phyloP scores from a whole-genome alignment of 2,329 filamentous ascomycete species.

The Gaeumannomyces tritici region DNA sequence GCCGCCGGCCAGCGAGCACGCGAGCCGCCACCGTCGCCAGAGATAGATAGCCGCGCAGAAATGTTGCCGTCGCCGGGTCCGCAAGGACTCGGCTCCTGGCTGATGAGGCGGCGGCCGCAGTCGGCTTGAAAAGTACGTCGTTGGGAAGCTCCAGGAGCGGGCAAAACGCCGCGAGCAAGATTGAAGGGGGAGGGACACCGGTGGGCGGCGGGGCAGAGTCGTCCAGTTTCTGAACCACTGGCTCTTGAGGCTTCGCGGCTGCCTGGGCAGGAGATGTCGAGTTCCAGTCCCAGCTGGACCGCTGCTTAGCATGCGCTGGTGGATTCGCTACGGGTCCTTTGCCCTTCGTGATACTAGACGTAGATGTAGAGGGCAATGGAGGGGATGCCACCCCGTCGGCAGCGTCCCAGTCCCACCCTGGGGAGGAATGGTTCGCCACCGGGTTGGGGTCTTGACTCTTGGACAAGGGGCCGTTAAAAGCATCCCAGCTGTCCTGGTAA shows the following conservation, averaged over 20 bases:
- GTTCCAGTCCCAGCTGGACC: constrained; percentile 40
- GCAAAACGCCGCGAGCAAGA: constrained; percentile 70
- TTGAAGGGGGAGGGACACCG: constrained; percentile 81
- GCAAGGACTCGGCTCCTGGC: constrained; percentile 55
- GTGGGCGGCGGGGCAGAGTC: constrained; percentile 53
- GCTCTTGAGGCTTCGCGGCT: neutral
- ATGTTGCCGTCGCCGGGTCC: constrained; percentile 50
- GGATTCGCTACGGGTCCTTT: constrained; percentile 1
- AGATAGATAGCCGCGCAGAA: constrained; percentile 54
- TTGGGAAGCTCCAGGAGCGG: constrained; percentile 58
- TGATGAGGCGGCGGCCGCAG: constrained; percentile 34
- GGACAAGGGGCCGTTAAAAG: constrained; percentile 36
- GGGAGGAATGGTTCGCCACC: neutral
- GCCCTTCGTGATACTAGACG: neutral
- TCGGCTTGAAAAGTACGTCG: constrained; percentile 53
- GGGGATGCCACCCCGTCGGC: constrained; percentile 4
- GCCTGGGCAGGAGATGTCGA: constrained; percentile 12
- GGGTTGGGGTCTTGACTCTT: constrained; percentile 4
- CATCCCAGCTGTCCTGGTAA: constrained; percentile 39
- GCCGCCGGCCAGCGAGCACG: constrained; percentile 73
- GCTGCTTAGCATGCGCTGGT: constrained; percentile 7
- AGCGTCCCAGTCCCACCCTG: constrained; percentile 10
- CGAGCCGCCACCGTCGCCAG: constrained; percentile 62
- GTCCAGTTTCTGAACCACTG: constrained; percentile 6
- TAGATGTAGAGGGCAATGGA: too few relatives aligned